These are phyloP conservation scores for Arabidopsis hybrid DNA, from an alignment of 441 rosid genomes.

Conservation along the genomic window DNA sequence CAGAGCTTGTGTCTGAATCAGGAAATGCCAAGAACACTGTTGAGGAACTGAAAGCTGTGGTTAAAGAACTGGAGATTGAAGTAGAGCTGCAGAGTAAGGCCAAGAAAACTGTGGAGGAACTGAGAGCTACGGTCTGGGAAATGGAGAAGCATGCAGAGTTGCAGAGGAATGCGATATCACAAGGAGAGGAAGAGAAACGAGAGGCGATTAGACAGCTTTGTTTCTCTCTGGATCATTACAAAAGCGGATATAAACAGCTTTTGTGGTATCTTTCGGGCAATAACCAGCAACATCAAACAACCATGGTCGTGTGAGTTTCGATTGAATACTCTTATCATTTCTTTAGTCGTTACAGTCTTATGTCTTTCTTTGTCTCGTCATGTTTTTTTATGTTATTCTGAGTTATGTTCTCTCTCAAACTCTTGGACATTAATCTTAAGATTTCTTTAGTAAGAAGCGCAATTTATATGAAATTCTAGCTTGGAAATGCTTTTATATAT, in stretches of 20 bases:
- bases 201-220: conserved; percentile 90
- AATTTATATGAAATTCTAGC: conserved; percentile 5
- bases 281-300: conserved; percentile 45
- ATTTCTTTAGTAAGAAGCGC: not conserved
- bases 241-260: conserved; percentile 71
- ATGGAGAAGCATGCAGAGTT: conserved; percentile 64
- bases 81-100: conserved; percentile 53
- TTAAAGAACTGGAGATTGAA: conserved; percentile 61
- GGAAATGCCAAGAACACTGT: conserved; percentile 43
- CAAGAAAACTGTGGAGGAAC: conserved; percentile 50
- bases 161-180: conserved; percentile 55
- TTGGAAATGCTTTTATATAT: conserved; percentile 7
- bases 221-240: conserved; percentile 82
- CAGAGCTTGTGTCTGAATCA: conserved; percentile 48
- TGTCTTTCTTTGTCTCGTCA: conserved; percentile 6
- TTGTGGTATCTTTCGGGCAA: conserved; percentile 52
- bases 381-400: conserved; percentile 21
- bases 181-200: conserved; percentile 76
- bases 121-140: conserved; percentile 52
- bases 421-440: conserved; percentile 16
- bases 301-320: conserved; percentile 47
- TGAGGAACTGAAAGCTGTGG: conserved; percentile 55
- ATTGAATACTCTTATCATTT: not conserved
- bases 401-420: not conserved
- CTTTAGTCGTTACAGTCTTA: not conserved